These are phyloP conservation scores for Hymenoscyphus infarciens DNA, from an alignment of 2,329 filamentous ascomycete species.

Conservation along the genomic window DNA sequence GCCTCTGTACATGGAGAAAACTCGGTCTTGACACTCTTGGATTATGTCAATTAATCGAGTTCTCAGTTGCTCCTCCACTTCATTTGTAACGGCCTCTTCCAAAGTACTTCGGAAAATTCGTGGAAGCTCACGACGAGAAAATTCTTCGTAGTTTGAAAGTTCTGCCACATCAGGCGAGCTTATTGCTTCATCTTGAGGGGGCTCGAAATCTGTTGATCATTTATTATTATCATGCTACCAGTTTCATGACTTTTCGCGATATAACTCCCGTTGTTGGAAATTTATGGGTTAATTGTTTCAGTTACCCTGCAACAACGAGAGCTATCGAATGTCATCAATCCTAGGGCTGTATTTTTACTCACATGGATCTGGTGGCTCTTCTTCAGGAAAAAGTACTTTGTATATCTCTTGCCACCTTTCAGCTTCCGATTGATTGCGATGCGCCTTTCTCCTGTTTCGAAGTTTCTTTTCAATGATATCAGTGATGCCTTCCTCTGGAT, in stretches of 20 bases:
- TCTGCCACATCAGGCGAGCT: too few species aligned
- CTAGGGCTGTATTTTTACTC: not conserved
- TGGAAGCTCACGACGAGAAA: not conserved
- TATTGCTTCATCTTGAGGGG: too few species aligned
- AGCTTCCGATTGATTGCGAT: not conserved
- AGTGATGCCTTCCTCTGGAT: not conserved
- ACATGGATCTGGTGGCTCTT: not conserved
- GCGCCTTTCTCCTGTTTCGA: not conserved
- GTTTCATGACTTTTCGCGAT: too few species aligned
- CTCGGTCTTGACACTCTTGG: not conserved
- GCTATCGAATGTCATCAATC: not conserved
- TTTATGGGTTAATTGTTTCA: not conserved
- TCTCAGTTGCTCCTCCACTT: conserved; percentile 1
- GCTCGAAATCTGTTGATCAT: too few species aligned
- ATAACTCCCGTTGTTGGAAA: not conserved
- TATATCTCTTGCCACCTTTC: conserved; percentile 5
- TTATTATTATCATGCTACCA: too few species aligned
- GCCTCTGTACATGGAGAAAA: conserved; percentile 1
- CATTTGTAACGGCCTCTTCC: not conserved
- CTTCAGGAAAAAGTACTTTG: conserved; percentile 3
- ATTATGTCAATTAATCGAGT: not conserved
- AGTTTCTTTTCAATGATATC: not conserved
- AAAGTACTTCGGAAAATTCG: not conserved
- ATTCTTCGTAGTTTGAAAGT: too few species aligned
- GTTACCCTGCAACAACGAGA: not conserved